These are phyloP conservation scores for Epichloe gansuensis DNA, from an alignment of 2,329 filamentous ascomycete species.

Conservation along the genomic window DNA sequence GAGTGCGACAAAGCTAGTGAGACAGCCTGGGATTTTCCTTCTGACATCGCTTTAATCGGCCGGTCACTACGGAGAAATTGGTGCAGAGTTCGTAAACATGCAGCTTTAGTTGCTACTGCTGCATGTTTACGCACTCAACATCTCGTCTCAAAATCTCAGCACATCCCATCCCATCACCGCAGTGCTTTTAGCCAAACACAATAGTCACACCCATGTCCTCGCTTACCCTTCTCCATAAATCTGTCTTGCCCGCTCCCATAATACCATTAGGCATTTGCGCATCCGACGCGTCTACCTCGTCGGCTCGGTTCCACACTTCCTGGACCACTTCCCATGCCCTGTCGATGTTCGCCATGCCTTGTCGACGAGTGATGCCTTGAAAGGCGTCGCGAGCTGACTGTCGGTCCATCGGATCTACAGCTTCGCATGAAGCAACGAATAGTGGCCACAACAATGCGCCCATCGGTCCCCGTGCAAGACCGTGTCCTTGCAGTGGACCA, in stretches of 20 bases:
- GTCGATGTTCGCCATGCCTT: constrained; percentile 55
- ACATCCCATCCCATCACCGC: too few relatives aligned
- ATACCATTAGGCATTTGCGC: constrained; percentile 7
- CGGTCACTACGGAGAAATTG: background rate
- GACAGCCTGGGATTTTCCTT: background rate
- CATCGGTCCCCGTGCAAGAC: constrained; percentile 47
- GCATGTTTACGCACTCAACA: too few relatives aligned
- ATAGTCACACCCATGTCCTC: constrained; percentile 46
- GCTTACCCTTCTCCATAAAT: constrained; percentile 46
- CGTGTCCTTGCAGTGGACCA: constrained; percentile 42
- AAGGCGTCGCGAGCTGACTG: constrained; percentile 40
- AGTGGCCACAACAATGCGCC: constrained; percentile 52
- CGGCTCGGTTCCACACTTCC: constrained; percentile 47
- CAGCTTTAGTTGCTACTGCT: too few relatives aligned
- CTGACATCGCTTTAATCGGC: background rate
- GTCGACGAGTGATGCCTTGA: constrained; percentile 38
- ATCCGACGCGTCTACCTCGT: constrained; percentile 19
- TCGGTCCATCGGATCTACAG: constrained; percentile 35
- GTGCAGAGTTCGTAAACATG: too few relatives aligned
- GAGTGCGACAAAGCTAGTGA: background rate
- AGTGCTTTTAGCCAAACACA: constrained; percentile 39
- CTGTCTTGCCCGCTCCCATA: constrained; percentile 11
- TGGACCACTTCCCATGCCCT: constrained; percentile 48
- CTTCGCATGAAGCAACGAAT: constrained; percentile 52
- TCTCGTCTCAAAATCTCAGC: background rate